Evolutionary conservation across 1,284 basidiomycete species (phyloP).

Genomic region (Vanrija sp.): DNA sequence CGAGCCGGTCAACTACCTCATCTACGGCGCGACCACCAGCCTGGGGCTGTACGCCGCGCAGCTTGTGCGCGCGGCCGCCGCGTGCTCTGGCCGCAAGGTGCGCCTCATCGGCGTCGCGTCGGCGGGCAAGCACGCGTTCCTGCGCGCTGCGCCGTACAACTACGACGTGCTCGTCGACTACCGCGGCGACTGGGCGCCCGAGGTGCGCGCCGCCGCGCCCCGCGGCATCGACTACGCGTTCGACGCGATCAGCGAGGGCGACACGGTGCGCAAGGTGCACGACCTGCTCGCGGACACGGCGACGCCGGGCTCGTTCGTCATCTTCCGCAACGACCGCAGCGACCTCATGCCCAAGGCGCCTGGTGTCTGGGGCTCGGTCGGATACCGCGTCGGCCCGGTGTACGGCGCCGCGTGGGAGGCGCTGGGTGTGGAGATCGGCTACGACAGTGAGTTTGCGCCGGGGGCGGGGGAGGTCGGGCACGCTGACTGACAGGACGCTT

Average conservation of each 20-base stretch:
- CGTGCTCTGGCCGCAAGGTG: not conserved
- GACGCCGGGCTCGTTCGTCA: not conserved
- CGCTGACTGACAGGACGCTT: not conserved
- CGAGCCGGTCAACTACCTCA: not conserved
- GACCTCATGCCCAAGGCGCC: not conserved
- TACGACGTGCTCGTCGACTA: slow-evolving; percentile 11
- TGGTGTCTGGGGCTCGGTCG: not conserved
- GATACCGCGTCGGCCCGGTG: not conserved
- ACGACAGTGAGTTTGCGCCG: slow-evolving; percentile 1
- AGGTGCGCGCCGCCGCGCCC: not conserved
- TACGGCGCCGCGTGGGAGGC: slow-evolving; percentile 17
- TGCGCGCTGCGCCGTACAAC: not conserved
- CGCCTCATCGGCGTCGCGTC: slow-evolving; percentile 2
- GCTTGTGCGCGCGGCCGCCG: not conserved
- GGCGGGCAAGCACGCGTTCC: not conserved
- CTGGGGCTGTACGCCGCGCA: slow-evolving; percentile 13
- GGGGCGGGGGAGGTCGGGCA: too few relatives aligned
- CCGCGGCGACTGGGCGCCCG: slow-evolving; percentile 3
- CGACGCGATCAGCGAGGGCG: slow-evolving; percentile 9
- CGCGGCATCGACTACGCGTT: slow-evolving; percentile 3
- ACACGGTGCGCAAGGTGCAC: not conserved
- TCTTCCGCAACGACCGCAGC: not conserved
- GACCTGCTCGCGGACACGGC: not conserved
- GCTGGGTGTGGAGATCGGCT: slow-evolving; percentile 7
- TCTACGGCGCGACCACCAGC: slow-evolving; percentile 10